These are phyloP conservation scores for Wilcoxina mikolae DNA, from an alignment of 495 filamentous ascomycete species.

Conservation along the genomic window DNA sequence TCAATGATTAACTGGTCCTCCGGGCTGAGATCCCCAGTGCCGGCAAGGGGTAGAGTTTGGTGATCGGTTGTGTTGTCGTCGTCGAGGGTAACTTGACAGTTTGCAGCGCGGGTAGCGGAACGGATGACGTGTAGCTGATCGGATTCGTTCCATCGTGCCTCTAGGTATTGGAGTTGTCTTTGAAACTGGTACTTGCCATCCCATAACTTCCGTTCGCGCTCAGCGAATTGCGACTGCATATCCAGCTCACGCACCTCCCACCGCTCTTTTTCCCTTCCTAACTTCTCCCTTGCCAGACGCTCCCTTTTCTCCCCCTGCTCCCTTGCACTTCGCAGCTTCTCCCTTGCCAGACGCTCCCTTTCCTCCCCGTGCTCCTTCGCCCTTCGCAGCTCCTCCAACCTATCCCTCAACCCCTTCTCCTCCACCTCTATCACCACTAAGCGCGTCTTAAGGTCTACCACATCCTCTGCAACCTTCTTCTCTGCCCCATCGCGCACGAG, in stretches of 20 bases:
- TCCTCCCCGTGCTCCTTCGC: neutral
- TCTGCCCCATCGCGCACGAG: too few species aligned
- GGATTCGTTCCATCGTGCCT: neutral
- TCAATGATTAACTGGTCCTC: neutral
- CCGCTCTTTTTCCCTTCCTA: neutral
- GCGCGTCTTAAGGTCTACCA: too few species aligned
- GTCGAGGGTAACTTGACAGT: neutral
- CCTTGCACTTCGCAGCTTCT: neutral
- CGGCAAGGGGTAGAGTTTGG: neutral
- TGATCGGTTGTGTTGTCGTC: neutral
- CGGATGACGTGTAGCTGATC: neutral
- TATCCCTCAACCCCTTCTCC: too few species aligned
- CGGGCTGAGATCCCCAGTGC: neutral
- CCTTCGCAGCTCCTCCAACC: neutral
- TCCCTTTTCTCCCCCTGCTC: neutral
- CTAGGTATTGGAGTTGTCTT: too few species aligned
- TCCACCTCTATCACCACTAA: too few species aligned
- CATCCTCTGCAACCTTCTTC: too few species aligned
- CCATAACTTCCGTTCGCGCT: neutral
- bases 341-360: neutral
- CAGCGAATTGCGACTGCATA: neutral
- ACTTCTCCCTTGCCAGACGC: neutral
- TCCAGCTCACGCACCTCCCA: neutral
- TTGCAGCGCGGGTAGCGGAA: neutral
- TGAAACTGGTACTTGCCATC: too few species aligned